Evolutionary conservation across 129 eudicot genomes (phyloP).

Genomic region (Sambucus nigra): DNA sequence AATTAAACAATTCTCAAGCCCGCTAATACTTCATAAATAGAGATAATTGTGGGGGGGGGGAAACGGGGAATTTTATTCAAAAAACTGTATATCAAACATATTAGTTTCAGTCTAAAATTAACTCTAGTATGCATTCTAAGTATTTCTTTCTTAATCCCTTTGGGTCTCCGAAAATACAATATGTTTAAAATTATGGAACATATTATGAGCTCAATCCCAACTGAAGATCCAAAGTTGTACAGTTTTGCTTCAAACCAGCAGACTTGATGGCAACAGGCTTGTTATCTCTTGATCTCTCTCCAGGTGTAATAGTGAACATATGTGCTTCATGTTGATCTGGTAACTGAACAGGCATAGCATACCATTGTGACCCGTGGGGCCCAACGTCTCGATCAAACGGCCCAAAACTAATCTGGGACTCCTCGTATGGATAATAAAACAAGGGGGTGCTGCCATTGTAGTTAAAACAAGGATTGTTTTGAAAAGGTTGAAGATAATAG

Average conservation of each 20-base stretch:
- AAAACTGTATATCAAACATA: too few species aligned
- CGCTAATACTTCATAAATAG: too few species aligned
- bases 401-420: slow-evolving; percentile 37
- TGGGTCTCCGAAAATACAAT: too few species aligned
- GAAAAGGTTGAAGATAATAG: slow-evolving; percentile 48
- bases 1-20: too few species aligned
- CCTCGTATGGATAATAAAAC: slow-evolving; percentile 21
- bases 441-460: slow-evolving; percentile 25
- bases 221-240: slow-evolving; percentile 52
- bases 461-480: slow-evolving; percentile 14
- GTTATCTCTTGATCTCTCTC: slow-evolving; percentile 22
- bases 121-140: too few species aligned
- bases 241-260: slow-evolving; percentile 20
- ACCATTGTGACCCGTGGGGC: background rate
- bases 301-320: slow-evolving; percentile 45
- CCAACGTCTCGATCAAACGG: slow-evolving; percentile 24
- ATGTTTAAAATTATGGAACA: too few species aligned
- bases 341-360: background rate
- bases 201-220: slow-evolving; percentile 43
- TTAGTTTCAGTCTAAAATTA: too few species aligned
- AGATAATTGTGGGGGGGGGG: too few species aligned
- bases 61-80: too few species aligned
- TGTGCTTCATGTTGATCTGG: slow-evolving; percentile 9
- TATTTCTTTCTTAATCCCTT: too few species aligned
- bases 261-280: slow-evolving; percentile 19